Evolutionary conservation across 805 yeast genomes (phyloP).

Genomic region (Cyberlindnera xishuangbannaensis): DNA sequence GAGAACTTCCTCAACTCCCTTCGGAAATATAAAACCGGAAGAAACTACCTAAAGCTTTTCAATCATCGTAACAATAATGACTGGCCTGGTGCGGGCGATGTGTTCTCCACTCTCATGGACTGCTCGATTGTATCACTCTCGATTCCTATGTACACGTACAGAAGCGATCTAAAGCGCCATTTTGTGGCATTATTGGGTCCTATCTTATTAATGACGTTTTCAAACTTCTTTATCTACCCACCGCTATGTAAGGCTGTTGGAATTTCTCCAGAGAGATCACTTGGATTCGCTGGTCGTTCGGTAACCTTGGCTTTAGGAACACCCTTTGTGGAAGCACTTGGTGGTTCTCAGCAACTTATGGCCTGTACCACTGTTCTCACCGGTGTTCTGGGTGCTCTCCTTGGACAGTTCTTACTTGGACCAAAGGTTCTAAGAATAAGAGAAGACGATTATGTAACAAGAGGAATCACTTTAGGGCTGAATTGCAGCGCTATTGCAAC

Average conservation of each 20-base stretch:
- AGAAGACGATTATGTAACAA: slow-evolving; percentile 60
- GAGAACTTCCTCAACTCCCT: slow-evolving; percentile 47
- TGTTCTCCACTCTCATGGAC: slow-evolving; percentile 66
- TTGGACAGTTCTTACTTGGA: slow-evolving; percentile 45
- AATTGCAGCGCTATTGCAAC: slow-evolving; percentile 83
- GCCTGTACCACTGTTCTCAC: slow-evolving; percentile 74
- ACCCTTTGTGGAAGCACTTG: slow-evolving; percentile 61
- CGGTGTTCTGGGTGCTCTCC: slow-evolving; percentile 69
- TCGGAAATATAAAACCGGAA: slow-evolving; percentile 59
- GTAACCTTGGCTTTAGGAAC: slow-evolving; percentile 77
- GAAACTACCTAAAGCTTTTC: slow-evolving; percentile 56
- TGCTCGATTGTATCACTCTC: slow-evolving; percentile 70
- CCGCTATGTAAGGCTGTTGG: slow-evolving; percentile 61
- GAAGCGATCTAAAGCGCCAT: slow-evolving; percentile 55
- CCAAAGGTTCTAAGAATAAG: slow-evolving; percentile 40
- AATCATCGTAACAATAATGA: slow-evolving; percentile 26
- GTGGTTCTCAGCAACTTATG: slow-evolving; percentile 66
- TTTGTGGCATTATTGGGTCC: slow-evolving; percentile 57
- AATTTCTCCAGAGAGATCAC: slow-evolving; percentile 50
- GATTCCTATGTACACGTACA: slow-evolving; percentile 70
- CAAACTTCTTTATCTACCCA: slow-evolving; percentile 66
- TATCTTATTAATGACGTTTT: slow-evolving; percentile 45
- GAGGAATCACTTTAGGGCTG: slow-evolving; percentile 73
- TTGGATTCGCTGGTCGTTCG: slow-evolving; percentile 75
- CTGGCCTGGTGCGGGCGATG: slow-evolving; percentile 82